phyloP scores from a whole-genome alignment of 139 green algal species.

The Desmodesmus armatus region DNA sequence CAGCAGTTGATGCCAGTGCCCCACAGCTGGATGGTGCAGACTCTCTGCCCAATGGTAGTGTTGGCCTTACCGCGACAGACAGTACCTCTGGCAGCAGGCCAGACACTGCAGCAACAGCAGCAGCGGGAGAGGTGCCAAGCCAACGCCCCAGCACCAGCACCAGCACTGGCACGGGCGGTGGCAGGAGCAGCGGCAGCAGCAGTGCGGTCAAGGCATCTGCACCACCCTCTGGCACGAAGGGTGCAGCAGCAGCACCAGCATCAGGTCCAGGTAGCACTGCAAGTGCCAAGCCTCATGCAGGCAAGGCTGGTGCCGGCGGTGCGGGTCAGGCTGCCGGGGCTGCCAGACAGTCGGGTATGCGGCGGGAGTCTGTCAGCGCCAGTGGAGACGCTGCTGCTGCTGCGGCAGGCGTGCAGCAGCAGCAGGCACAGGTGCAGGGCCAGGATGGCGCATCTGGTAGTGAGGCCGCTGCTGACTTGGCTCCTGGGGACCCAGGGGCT shows the following conservation, averaged over 20 bases:
- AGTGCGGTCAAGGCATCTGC: not conserved
- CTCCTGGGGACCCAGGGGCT: not conserved
- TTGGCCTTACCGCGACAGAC: no score
- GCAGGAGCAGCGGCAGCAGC: not conserved
- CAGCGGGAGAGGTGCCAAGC: no score
- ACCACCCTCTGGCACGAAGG: not conserved
- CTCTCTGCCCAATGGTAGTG: no score
- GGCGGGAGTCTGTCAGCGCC: not conserved
- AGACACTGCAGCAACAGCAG: not conserved
- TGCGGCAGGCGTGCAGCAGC: not conserved
- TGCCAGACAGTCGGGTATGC: not conserved
- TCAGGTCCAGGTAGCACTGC: not conserved
- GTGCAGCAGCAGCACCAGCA: not conserved
- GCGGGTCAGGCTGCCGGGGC: not conserved
- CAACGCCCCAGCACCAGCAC: not conserved
- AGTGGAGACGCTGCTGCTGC: not conserved
- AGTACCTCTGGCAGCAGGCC: no score
- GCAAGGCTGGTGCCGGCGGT: not conserved
- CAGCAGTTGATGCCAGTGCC: not conserved
- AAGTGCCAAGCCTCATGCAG: not conserved
- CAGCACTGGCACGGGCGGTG: not conserved
- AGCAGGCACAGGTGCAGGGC: not conserved
- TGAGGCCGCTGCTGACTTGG: not conserved
- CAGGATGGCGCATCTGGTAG: not conserved
- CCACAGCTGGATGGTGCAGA: no score